These are phyloP conservation scores for Tetrahymena elliotti DNA, from an alignment of 73 alveolate genomes.

Conservation along the genomic window DNA sequence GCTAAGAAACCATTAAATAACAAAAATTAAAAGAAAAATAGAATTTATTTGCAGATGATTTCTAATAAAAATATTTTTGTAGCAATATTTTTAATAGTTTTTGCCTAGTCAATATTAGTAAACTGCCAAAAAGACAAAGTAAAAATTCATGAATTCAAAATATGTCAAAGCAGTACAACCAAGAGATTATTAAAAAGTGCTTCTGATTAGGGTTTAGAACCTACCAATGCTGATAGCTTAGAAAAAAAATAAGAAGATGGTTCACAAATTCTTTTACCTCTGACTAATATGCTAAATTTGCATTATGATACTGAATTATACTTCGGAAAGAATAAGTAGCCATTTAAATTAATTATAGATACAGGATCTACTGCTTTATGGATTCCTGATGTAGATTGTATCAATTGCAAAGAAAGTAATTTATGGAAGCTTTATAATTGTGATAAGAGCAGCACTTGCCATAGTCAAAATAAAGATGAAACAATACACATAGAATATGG, in stretches of 20 bases:
- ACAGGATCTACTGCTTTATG: conserved; percentile 37
- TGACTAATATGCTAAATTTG: not conserved
- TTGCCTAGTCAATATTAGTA: not conserved
- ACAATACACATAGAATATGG: conserved; percentile 5
- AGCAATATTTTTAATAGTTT: not conserved
- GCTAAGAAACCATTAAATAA: not conserved
- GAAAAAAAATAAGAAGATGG: not conserved
- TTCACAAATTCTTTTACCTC: not conserved
- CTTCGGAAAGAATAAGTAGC: not conserved
- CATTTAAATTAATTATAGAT: conserved; percentile 16
- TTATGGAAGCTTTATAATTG: conserved; percentile 2
- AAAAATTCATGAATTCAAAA: not conserved
- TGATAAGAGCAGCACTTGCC: conserved; percentile 3
- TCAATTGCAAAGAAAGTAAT: conserved; percentile 3
- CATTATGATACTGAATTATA: not conserved
- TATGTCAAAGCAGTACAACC: not conserved
- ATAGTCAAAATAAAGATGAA: not conserved
- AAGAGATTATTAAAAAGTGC: not conserved
- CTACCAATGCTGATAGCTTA: not conserved
- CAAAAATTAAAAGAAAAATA: too few relatives aligned
- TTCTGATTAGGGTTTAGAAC: not conserved
- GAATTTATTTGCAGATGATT: not conserved
- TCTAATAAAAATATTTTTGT: not conserved
- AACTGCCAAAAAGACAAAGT: not conserved
- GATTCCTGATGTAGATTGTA: conserved; percentile 19